Evolutionary conservation across 257 asterid species (phyloP).

Genomic region (Schizonepeta tenuifolia): DNA sequence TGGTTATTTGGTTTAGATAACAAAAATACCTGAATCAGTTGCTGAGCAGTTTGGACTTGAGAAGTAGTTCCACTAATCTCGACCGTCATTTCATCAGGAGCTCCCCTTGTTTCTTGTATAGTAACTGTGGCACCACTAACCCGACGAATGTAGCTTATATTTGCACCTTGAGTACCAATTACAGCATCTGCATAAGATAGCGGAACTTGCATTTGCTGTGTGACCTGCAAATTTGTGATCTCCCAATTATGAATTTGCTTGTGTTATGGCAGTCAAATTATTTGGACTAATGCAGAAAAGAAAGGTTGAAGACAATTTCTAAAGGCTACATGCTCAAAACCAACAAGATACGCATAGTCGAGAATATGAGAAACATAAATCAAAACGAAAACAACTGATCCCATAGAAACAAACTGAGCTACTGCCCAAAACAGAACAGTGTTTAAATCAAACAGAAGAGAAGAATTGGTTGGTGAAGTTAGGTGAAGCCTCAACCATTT

Average conservation of each 20-base stretch:
- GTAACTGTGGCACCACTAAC: conserved; percentile 94
- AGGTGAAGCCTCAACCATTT: too few species aligned
- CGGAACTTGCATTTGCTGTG: conserved; percentile 85
- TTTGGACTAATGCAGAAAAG: too few species aligned
- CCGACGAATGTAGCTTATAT: conserved; percentile 89
- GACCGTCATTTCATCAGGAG: conserved; percentile 95
- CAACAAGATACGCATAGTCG: not conserved
- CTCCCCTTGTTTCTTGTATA: conserved; percentile 92
- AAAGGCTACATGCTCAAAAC: too few species aligned
- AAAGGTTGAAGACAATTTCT: too few species aligned
- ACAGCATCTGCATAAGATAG: conserved; percentile 95
- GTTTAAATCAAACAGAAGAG: too few species aligned
- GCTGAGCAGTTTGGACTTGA: conserved; percentile 95
- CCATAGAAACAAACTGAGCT: too few species aligned
- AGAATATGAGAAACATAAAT: too few species aligned
- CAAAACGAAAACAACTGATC: not conserved
- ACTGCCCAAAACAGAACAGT: too few species aligned
- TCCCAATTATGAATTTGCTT: conserved; percentile 25
- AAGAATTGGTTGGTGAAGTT: too few species aligned
- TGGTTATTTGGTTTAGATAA: conserved; percentile 31
- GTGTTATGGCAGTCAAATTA: too few species aligned
- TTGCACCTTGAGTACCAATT: conserved; percentile 89
- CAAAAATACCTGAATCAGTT: conserved; percentile 87
- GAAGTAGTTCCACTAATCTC: conserved; percentile 94
- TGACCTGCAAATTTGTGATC: conserved; percentile 51